A percentile compares a stretch with the other conserved stretches of the same genome.
These are phyloP conservation scores for Metschnikowia continentalis DNA, from an alignment of 805 yeast species.

Conservation along the genomic window DNA sequence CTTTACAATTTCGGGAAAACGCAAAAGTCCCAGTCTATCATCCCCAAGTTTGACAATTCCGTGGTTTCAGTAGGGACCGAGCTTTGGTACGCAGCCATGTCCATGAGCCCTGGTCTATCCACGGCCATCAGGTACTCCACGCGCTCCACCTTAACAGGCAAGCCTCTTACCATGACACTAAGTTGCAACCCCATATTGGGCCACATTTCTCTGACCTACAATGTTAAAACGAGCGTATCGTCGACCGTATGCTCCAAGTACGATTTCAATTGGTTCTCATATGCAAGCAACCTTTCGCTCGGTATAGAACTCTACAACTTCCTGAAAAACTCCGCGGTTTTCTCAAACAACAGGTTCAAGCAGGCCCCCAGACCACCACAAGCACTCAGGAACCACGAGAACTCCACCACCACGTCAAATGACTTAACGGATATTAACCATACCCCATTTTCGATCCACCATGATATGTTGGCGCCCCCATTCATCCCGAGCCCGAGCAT, in stretches of 20 bases:
- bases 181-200: conserved; percentile 89
- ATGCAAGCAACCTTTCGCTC: conserved; percentile 77
- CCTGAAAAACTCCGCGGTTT: conserved; percentile 16
- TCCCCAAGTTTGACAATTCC: conserved; percentile 53
- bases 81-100: conserved; percentile 78
- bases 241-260: conserved; percentile 80
- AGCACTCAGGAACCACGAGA: neutral
- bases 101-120: conserved; percentile 86
- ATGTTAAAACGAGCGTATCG: conserved; percentile 71
- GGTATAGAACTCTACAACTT: conserved; percentile 82
- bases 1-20: conserved; percentile 59
- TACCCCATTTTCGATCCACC: conserved; percentile 10
- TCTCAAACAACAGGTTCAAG: neutral
- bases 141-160: conserved; percentile 78
- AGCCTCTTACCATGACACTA: conserved; percentile 83
- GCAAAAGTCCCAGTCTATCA: conserved; percentile 5
- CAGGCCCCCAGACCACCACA: neutral
- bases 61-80: conserved; percentile 78
- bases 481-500: neutral
- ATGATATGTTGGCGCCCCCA: conserved; percentile 13
- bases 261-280: conserved; percentile 87
- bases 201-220: conserved; percentile 79
- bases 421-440: neutral
- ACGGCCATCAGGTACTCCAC: conserved; percentile 83
- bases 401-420: neutral